A percentile compares a stretch with the other conserved stretches of the same genome.
phyloP scores from a whole-genome alignment of 2,329 filamentous ascomycete genomes.

The Scleromitrula shiraiana region DNA sequence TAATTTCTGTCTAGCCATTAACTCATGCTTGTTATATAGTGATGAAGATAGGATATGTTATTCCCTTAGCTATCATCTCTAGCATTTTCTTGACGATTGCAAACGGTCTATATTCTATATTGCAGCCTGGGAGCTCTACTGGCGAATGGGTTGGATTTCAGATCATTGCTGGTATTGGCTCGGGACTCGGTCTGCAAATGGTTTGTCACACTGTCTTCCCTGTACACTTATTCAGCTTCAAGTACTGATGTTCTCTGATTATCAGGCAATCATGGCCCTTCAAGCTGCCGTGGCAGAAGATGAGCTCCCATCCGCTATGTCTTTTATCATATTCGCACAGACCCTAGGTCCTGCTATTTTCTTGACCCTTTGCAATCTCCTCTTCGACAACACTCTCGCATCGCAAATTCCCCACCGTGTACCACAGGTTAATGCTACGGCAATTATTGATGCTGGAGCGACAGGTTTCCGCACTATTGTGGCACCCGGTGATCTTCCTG shows the following conservation, averaged over 20 bases:
- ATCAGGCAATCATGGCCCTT: constrained; percentile 27
- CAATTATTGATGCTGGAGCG: constrained; percentile 35
- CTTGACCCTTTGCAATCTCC: constrained; percentile 26
- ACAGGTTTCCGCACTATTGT: constrained; percentile 33
- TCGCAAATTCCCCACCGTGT: constrained; percentile 29
- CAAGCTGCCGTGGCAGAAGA: constrained; percentile 25
- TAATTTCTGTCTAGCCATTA: constrained; percentile 15
- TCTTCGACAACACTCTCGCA: constrained; percentile 22
- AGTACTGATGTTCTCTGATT: too few relatives aligned
- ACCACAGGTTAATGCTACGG: constrained; percentile 27
- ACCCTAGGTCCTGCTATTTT: constrained; percentile 27
- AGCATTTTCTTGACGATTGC: constrained; percentile 26
- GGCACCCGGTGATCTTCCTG: constrained; percentile 24
- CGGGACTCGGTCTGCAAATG: constrained; percentile 21
- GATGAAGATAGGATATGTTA: constrained; percentile 28
- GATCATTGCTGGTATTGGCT: constrained; percentile 21
- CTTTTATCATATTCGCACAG: constrained; percentile 30
- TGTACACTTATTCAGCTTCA: constrained; percentile 2
- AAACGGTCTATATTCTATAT: constrained; percentile 30
- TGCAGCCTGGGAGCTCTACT: constrained; percentile 17
- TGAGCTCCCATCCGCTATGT: constrained; percentile 29
- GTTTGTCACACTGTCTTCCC: constrained; percentile 10
- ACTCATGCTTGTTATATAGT: constrained; percentile 16
- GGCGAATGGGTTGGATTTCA: constrained; percentile 26
- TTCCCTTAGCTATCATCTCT: constrained; percentile 29